Percentiles rank a stretch among this genome's conserved stretches.
Evolutionary conservation across 495 filamentous ascomycete species (phyloP).

Genomic region (Neurospora cerealis): DNA sequence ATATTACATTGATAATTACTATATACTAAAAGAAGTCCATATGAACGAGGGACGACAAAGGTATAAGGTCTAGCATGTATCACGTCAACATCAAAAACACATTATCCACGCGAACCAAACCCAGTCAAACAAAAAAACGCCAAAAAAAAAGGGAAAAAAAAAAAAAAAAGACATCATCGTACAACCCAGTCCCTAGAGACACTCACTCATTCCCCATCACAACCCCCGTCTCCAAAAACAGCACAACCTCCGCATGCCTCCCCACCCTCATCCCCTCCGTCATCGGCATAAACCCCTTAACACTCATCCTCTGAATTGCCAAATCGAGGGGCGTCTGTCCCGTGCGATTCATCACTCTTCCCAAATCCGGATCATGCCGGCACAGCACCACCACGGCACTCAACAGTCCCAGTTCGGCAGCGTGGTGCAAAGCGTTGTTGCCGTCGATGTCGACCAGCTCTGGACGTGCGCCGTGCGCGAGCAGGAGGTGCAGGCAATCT

Average conservation of each 20-base stretch:
- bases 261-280: not conserved
- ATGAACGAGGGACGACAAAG: not conserved
- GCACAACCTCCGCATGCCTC: not conserved
- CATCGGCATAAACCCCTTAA: not conserved
- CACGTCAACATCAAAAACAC: not conserved
- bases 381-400: not conserved
- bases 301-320: not conserved
- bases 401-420: not conserved
- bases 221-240: not conserved
- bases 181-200: not conserved
- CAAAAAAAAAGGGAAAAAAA: not conserved
- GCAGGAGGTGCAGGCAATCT: not conserved
- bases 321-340: not conserved
- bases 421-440: conserved; percentile 3
- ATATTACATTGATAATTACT: not conserved
- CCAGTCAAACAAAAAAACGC: not conserved
- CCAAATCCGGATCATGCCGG: not conserved
- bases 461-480: not conserved
- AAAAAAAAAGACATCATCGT: not conserved
- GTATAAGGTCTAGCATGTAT: not conserved
- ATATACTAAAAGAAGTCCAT: not conserved
- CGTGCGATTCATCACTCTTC: not conserved
- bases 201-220: not conserved
- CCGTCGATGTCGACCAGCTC: conserved; percentile 1
- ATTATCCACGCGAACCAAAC: not conserved